Evolutionary conservation across 148 eudicot genomes (phyloP).

Genomic region (Persicaria tinctoria): DNA sequence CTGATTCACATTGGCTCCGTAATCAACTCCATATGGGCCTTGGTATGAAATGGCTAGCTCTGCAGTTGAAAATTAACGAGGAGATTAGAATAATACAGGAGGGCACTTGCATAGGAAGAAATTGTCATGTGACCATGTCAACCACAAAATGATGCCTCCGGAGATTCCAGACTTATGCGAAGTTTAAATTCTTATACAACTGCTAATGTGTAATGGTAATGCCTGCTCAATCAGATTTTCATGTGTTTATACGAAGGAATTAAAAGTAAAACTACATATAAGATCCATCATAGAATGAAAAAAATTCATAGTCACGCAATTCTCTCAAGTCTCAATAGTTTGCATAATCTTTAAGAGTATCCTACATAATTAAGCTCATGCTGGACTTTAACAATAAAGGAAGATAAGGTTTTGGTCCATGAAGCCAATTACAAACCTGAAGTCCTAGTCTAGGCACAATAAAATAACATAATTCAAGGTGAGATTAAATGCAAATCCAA

Average conservation of each 20-base stretch:
- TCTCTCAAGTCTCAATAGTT: neutral
- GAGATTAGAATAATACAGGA: neutral
- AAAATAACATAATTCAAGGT: neutral
- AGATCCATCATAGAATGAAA: neutral
- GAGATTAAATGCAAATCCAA: neutral
- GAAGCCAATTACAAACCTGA: neutral
- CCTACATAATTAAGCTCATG: neutral
- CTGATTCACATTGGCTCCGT: conserved; percentile 30
- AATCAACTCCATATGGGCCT: conserved; percentile 44
- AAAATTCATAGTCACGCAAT: neutral
- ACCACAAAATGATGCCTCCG: neutral
- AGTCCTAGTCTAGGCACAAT: neutral
- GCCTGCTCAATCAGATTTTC: neutral
- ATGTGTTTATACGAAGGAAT: neutral
- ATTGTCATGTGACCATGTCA: neutral
- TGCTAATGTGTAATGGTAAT: neutral
- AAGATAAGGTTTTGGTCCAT: neutral
- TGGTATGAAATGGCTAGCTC: conserved; percentile 51
- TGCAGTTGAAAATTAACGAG: conserved; percentile 17
- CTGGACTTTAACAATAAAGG: neutral
- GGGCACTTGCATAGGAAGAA: neutral
- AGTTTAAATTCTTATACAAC: neutral
- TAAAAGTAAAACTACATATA: neutral
- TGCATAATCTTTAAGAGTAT: neutral
- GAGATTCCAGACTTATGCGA: neutral